Base-by-base conservation (phyloP, 805 yeast species). In the Saccharomyces mikatae region DNA sequence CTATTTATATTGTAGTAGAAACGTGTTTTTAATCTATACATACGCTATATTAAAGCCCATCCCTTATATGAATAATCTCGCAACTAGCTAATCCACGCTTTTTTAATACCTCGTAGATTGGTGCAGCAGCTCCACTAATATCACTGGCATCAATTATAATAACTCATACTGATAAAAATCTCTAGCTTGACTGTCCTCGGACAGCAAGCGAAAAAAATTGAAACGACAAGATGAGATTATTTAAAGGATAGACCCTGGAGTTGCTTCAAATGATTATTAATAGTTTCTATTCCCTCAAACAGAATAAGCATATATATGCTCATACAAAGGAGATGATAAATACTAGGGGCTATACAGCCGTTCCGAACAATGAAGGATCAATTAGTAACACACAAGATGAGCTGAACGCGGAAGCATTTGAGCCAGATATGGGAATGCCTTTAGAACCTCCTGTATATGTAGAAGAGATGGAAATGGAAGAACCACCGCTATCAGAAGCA, bases 381-480 rank as follows among this genome's bases (percentile, higher is more conserved):
- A 47, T 22, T 24, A 26, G 14, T 49, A 41, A 30, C 31, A 28
- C 36, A 51, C 46, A 48, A 22, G 41, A 27, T 28, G 36, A 28
- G 24, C 41, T 21, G 22, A 36, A 9, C 22, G 11, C 44, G 8
- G 13, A 17, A 11, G 24, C 4, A 17, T 17, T 21, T 36, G 44
- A 36, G 24, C 24, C 22, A 2, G 24, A 17, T 17, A 36, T 36
- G 24, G 44, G 22, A 36, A 36, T 66, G 22, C 70, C 72, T 30
- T 48, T 61, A n/a, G 58, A 64, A 14, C 69, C 69, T 2, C 69
- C 71, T n/a, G 54, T 57, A 1, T 63, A 64, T 49, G 51, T 36
- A 17, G 44, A 36, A 36, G 52, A 31, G 21, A 74, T 80, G 66
- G 81, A 77, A 30, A 69, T 79, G 8, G 81, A 77, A 30, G 81